Conservation (phyloP, 768 basidiomycete species). For the Suillus clintonianus region DNA sequence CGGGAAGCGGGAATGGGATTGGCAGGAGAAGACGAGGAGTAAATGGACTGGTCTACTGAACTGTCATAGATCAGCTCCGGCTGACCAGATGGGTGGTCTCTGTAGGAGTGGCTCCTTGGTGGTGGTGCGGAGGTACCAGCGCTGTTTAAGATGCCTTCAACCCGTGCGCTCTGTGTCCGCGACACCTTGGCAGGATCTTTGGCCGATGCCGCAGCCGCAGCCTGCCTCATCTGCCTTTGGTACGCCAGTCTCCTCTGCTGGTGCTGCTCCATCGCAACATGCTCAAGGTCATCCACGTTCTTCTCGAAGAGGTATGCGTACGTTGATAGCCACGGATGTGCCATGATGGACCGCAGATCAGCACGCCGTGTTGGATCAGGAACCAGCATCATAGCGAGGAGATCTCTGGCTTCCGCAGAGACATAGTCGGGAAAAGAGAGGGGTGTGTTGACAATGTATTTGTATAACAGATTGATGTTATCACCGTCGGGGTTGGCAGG, state of each 20-base stretch:
- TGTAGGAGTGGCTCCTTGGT: conserved; percentile 45
- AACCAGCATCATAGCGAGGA: conserved; percentile 91
- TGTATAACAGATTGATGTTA: conserved; percentile 98
- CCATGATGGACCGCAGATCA: conserved; percentile 77
- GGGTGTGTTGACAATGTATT: conserved; percentile 96
- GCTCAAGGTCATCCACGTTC: conserved; percentile 78
- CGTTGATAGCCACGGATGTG: conserved; percentile 80
- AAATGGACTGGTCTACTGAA: conserved; percentile 56
- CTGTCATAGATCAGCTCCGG: conserved; percentile 80
- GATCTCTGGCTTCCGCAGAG: conserved; percentile 76
- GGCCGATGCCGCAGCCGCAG: conserved; percentile 37
- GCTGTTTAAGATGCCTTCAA: conserved; percentile 43
- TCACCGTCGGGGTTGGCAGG: conserved; percentile 98
- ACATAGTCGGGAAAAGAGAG: conserved; percentile 98
- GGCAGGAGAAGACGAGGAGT: conserved; percentile 37
- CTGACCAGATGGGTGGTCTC: conserved; percentile 51
- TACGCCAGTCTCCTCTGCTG: conserved; percentile 80
- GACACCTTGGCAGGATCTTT: conserved; percentile 34
- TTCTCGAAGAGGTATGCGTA: conserved; percentile 55
- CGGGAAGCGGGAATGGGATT: conserved; percentile 40
- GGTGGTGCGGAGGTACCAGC: conserved; percentile 34
- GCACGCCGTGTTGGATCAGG: conserved; percentile 85
- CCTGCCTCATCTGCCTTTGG: conserved; percentile 75
- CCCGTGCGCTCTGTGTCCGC: conserved; percentile 57
- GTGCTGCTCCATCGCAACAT: conserved; percentile 80